A percentile compares a stretch with the other conserved stretches of the same genome.
phyloP scores from a whole-genome alignment of 345 rosid species.

The Euclidium syriacum region DNA sequence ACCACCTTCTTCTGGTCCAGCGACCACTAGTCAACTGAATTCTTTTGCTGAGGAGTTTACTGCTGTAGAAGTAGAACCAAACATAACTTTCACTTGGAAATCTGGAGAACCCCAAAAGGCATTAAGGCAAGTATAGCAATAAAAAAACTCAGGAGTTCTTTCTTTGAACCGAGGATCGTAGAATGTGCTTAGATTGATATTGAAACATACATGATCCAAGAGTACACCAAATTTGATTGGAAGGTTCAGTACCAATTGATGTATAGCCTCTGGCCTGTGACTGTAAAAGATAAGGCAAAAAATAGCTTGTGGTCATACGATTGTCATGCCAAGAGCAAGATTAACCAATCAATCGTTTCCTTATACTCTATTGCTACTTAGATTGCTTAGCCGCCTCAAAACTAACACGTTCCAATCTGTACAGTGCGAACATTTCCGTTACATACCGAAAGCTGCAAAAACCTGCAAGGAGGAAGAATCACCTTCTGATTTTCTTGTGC shows the following conservation, averaged over 20 bases:
- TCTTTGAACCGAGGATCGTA: not conserved
- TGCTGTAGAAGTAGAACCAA: conserved; percentile 62
- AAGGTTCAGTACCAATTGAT: conserved; percentile 71
- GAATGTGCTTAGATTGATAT: not conserved
- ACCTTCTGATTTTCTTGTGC: conserved; percentile 57
- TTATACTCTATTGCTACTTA: conserved; percentile 25
- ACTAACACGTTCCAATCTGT: conserved; percentile 69
- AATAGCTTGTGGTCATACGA: conserved; percentile 3
- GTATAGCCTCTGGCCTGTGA: conserved; percentile 75
- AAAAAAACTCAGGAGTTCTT: too few species aligned
- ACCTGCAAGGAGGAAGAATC: conserved; percentile 71
- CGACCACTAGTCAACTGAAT: conserved; percentile 52
- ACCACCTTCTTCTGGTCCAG: conserved; percentile 98
- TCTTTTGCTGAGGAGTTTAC: conserved; percentile 42
- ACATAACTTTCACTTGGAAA: conserved; percentile 58
- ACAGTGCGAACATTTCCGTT: too few species aligned
- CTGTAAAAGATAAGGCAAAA: not conserved
- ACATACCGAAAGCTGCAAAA: conserved; percentile 85
- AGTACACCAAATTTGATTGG: conserved; percentile 48
- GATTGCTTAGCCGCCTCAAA: conserved; percentile 87
- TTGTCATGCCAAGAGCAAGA: not conserved
- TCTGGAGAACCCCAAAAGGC: conserved; percentile 29
- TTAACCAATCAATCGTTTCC: not conserved
- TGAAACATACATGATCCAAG: conserved; percentile 50
- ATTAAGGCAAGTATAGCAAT: not conserved